Evolutionary conservation across 2,329 filamentous ascomycete genomes (phyloP), one percentile per base, ranked within the genome.

Genomic region (Escovopsis weberi): DNA sequence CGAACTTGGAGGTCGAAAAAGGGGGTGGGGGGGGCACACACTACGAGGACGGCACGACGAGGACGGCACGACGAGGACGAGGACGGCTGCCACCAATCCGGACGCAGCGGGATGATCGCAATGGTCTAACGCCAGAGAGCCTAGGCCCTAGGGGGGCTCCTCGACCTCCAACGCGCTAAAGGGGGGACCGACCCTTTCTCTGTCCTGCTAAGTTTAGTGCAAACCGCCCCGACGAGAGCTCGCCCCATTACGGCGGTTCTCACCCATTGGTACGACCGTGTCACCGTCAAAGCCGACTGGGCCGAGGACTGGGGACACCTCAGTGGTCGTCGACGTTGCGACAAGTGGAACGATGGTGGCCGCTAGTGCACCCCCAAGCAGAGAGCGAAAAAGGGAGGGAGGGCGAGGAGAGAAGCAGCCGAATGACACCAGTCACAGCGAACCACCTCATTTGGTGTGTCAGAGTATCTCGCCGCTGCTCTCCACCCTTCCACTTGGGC

Each of bases 361-460:
- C 47, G 43, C 57, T 58, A 54, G 57, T 55, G 51, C 52, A 52
- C 44, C 33, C 44, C 37, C 23, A 23, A 23, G 23, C 23, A 23
- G 23, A 23, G 23, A 5, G 23, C 23, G 23, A n/a, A 53, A 53
- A 50, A 48, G 45, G 45, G 50, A 49, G 49, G 50, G 47, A 43
- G 49, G 47, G 45, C 42, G 48, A 43, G 45, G 38, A 46, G 44
- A 47, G 42, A 42, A 37, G 43, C 43, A 43, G 48, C 47, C 51
- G 51, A n/a, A 47, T 56, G 54, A 58, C 51, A 54, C 49, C 50
- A 48, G 45, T 46, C 50, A 50, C 52, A 52, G 51, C 51, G 56
- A 52, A 51, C 59, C 61, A 63, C 58, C 63, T 64, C 60, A 64
- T 62, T 60, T 63, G 56, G 59, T 68, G 67, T 67, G 67, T 70